Percentiles rank a stretch among this genome's conserved stretches.
These are phyloP conservation scores for Microbotryomycetes sp. DNA, from an alignment of 1,284 basidiomycete genomes.

Conservation along the genomic window DNA sequence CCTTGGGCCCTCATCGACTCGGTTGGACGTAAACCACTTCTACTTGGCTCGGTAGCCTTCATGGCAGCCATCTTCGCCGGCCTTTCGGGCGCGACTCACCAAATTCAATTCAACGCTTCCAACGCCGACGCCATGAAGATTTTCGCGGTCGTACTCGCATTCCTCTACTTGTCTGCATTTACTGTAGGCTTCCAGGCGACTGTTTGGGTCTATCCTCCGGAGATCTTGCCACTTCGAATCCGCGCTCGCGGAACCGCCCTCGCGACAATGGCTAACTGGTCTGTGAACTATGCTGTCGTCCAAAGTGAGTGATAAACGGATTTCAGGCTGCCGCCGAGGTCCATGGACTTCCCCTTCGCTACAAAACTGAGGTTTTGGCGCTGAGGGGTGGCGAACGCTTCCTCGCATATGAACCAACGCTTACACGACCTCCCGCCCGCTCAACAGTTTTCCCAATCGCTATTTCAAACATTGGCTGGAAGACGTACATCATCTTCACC, in stretches of 20 bases:
- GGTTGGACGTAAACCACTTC: slow-evolving; percentile 36
- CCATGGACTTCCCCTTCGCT: too few relatives aligned
- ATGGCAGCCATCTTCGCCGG: slow-evolving; percentile 38
- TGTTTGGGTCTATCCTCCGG: slow-evolving; percentile 39
- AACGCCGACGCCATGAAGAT: slow-evolving; percentile 24
- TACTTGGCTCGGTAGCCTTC: slow-evolving; percentile 35
- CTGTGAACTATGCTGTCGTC: slow-evolving; percentile 33
- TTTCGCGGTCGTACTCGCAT: slow-evolving; percentile 35
- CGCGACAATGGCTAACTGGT: slow-evolving; percentile 38
- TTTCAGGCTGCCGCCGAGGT: too few relatives aligned
- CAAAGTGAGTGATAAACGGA: too few relatives aligned
- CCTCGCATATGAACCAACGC: background rate
- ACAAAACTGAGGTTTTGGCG: too few relatives aligned
- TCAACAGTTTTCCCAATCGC: slow-evolving; percentile 33
- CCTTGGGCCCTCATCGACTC: slow-evolving; percentile 40
- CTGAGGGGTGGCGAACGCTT: background rate
- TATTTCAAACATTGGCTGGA: slow-evolving; percentile 35
- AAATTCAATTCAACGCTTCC: slow-evolving; percentile 32
- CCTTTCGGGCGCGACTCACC: slow-evolving; percentile 35
- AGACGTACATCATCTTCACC: slow-evolving; percentile 36
- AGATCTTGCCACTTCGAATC: slow-evolving; percentile 37
- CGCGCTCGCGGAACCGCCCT: slow-evolving; percentile 37
- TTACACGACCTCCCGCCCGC: background rate
- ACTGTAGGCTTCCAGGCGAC: slow-evolving; percentile 39
- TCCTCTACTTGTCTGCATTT: slow-evolving; percentile 39